Base-by-base conservation (phyloP, 106 monocot species). In the Dendrobium chrysotoxum region DNA sequence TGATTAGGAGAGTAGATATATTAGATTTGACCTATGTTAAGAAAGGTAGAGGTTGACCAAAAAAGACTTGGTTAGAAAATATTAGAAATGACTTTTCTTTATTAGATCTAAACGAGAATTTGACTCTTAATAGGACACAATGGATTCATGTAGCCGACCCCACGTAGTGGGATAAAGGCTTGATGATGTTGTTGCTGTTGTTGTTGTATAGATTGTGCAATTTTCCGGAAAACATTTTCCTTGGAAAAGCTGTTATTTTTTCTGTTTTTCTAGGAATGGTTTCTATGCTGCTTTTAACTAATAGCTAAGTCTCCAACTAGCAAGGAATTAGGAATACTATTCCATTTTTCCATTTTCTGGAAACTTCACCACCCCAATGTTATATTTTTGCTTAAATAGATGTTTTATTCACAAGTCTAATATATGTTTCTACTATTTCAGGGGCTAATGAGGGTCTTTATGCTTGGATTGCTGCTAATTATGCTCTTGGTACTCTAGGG, bases 401-500 rank as follows among this genome's bases (percentile, higher is more conserved):
- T 21, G 41, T 42, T 74, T 74, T 4, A 41, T 74, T 74, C 74
- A 74, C 44, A 25, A 74, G 30, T 73, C 20, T 74, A 61, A 77
- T 78, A 0, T 18, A 7, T 64, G 68, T 18, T 30, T 50, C 13
- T 72, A 58, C 61, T 58, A 50, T 21, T 81, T 8, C 77, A 96
- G 96, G 96, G 20, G 39, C 87, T 83, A 90, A 93, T 86, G 96
- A 96, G 89, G 96, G 96, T 53, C 90, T 96, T n/a, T 96, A 90
- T 89, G 96, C 93, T 77, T 96, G 96, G 96, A 79, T 96, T 80
- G 85, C 94, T 65, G 96, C 96, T 78, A 96, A 96, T 80, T 96
- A 96, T 84, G 96, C 94, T 3, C 85, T 94, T 78, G 92, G 93
- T 57, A 82, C 89, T 45, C 81, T 96, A 54, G 94, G 93, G 65